Percentiles rank a stretch among this genome's conserved stretches.
Conservation (phyloP, 2,329 filamentous ascomycete genomes). For the Colletotrichum karsti region DNA sequence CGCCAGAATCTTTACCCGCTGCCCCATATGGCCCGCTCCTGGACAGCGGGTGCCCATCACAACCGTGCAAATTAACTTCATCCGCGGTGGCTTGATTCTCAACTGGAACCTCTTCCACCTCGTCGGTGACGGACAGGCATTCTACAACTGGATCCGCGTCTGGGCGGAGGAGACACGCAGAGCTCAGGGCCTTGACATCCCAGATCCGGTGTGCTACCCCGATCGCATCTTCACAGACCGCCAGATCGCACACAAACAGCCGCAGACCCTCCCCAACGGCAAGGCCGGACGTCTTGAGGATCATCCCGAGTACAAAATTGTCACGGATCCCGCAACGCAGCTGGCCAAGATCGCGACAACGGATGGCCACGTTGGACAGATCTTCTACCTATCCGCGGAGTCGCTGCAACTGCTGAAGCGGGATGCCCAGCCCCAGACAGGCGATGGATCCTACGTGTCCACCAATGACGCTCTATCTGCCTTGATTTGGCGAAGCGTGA, state of each 20-base stretch:
- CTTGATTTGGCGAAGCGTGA: constrained; percentile 22
- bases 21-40: constrained; percentile 35
- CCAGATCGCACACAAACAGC: constrained; percentile 28
- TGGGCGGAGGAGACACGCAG: constrained; percentile 46
- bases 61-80: constrained; percentile 40
- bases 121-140: constrained; percentile 42
- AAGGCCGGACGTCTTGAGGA: constrained; percentile 34
- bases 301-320: constrained; percentile 41
- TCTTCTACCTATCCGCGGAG: constrained; percentile 41
- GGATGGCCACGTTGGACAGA: constrained; percentile 38
- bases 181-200: constrained; percentile 36
- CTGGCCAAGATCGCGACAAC: constrained; percentile 42
- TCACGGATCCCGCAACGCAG: constrained; percentile 37
- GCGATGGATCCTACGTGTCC: constrained; percentile 37
- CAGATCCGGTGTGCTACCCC: constrained; percentile 34
- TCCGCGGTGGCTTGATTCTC: constrained; percentile 38
- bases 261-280: constrained; percentile 33
- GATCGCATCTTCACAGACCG: constrained; percentile 39
- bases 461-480: constrained; percentile 33
- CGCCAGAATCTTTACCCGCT: constrained; percentile 34
- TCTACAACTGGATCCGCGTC: constrained; percentile 39
- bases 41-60: constrained; percentile 30
- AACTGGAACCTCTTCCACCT: constrained; percentile 40
- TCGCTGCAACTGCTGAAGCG: constrained; percentile 38
- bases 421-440: constrained; percentile 35